Conservation (phyloP, 2,329 filamentous ascomycete genomes). For the Sarocladium kiliense region DNA sequence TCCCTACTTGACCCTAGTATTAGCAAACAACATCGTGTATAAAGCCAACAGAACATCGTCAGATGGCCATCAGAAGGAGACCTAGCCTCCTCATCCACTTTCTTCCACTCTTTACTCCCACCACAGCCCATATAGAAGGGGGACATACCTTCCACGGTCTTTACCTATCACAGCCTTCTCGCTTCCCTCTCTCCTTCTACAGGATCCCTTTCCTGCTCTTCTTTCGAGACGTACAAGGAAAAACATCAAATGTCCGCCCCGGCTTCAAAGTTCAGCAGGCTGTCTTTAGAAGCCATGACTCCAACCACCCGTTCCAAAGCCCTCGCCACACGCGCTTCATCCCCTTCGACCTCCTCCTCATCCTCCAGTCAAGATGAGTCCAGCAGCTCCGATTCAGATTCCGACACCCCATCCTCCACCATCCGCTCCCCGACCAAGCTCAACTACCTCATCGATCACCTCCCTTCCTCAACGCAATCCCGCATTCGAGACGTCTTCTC, state of each 20-base stretch:
- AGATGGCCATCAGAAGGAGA: not conserved
- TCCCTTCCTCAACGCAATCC: slow-evolving; percentile 30
- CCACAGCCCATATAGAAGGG: not conserved
- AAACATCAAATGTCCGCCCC: slow-evolving; percentile 29
- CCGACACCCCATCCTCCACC: slow-evolving; percentile 21
- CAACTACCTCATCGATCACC: slow-evolving; percentile 33
- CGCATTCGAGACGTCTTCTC: slow-evolving; percentile 39
- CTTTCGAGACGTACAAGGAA: not conserved
- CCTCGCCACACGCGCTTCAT: not conserved
- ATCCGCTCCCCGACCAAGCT: slow-evolving; percentile 35
- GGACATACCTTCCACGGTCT: not conserved
- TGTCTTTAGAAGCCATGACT: slow-evolving; percentile 36
- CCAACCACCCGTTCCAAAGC: slow-evolving; percentile 23
- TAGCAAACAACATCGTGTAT: not conserved
- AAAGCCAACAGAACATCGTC: slow-evolving; percentile 1
- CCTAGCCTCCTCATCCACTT: not conserved
- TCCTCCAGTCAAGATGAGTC: slow-evolving; percentile 3
- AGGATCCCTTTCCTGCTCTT: slow-evolving; percentile 12
- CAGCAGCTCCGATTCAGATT: slow-evolving; percentile 20
- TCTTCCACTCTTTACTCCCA: not conserved
- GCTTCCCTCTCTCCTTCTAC: not conserved
- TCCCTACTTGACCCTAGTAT: not conserved
- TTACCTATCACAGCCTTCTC: not conserved
- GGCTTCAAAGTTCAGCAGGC: slow-evolving; percentile 31
- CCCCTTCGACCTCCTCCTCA: not conserved